Base-by-base conservation (phyloP, 2,329 filamentous ascomycete genomes). In the Aspergillus fumigatus region DNA sequence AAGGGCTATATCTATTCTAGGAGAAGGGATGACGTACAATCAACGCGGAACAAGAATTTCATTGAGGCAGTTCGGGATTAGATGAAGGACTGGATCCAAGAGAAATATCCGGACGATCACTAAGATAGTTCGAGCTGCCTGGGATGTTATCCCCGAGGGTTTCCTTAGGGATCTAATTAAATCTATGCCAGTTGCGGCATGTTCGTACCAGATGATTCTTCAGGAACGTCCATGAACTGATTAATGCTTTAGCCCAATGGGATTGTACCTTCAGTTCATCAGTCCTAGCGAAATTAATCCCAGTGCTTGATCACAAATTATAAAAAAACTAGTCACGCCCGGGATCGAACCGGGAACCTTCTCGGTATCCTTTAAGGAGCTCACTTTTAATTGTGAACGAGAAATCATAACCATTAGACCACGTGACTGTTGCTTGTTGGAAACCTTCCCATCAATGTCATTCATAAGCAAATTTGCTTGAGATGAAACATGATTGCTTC, bases 401-500 rank as follows among this genome's bases (percentile, higher is more conserved):
- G 70, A 72, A 68, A 72, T 72, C 70, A 72, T 72, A 69, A 72
- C 70, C 69, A 72, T 70, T 73, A 73, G 69, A 71, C 70, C 70
- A 72, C 61, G 61, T 56, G 54, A 67, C 60, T 23, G 23, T 2
- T 66, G 40, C 3, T 29, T 49, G 40, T 48, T 49, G 50, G 27
- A 32, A 3, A 9, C 3, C 7, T 4, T 14, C 1, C 14, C 10
- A 14, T 25, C n/a, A 47, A 14, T 14, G 17, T 5, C 5, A 8
- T 11, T 17, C 10, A 45, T 45, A 23, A 45, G 3, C 9, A 3
- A 2, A 3, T 2, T 1, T 4, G 3, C 8, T 14, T 5, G 25
- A 5, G 19, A 45, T 2, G 38, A 41, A 8, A 1, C 17, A n/a
- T 2, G 6, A 25, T 21, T 21, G 19, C n/a, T 45, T 3, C 8